phyloP scores from a whole-genome alignment of 2,329 filamentous ascomycete species.

The Fusarium sp. region DNA sequence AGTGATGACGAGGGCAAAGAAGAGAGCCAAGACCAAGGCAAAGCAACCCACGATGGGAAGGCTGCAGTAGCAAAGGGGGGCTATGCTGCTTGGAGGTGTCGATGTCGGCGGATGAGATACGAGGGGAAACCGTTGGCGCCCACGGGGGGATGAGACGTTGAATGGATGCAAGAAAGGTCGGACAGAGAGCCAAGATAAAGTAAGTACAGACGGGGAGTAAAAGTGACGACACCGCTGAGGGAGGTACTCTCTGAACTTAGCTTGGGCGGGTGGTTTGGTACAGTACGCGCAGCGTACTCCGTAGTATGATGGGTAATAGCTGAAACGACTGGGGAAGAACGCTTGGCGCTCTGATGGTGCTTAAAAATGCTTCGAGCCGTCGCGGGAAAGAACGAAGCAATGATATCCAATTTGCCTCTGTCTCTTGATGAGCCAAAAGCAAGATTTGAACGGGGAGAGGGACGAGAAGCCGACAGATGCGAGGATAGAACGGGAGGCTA shows the following conservation, averaged over 20 bases:
- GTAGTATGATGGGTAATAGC: background rate
- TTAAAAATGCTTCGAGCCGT: background rate
- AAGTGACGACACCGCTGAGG: constrained; percentile 29
- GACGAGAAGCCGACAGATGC: background rate
- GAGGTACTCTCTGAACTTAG: constrained; percentile 1
- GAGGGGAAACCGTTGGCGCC: constrained; percentile 21
- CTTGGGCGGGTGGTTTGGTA: background rate
- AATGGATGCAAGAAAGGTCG: constrained; percentile 20
- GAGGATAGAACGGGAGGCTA: constrained; percentile 8
- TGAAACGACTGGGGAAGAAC: constrained; percentile 5
- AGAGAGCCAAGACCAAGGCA: constrained; percentile 27
- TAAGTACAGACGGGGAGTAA: constrained; percentile 10
- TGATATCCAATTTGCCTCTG: background rate
- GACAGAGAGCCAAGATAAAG: background rate
- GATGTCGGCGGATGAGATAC: constrained; percentile 9
- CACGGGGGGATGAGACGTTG: background rate
- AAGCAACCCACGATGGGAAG: constrained; percentile 14
- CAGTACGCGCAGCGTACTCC: background rate
- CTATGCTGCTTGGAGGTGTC: constrained; percentile 17
- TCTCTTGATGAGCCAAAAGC: background rate
- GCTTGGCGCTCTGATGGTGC: constrained; percentile 11
- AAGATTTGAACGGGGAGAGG: background rate
- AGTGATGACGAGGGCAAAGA: constrained; percentile 24
- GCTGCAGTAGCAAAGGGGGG: background rate
- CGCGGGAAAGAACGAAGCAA: background rate